phyloP scores from a whole-genome alignment of 2,329 filamentous ascomycete genomes.

The Fusarium staphyleae region DNA sequence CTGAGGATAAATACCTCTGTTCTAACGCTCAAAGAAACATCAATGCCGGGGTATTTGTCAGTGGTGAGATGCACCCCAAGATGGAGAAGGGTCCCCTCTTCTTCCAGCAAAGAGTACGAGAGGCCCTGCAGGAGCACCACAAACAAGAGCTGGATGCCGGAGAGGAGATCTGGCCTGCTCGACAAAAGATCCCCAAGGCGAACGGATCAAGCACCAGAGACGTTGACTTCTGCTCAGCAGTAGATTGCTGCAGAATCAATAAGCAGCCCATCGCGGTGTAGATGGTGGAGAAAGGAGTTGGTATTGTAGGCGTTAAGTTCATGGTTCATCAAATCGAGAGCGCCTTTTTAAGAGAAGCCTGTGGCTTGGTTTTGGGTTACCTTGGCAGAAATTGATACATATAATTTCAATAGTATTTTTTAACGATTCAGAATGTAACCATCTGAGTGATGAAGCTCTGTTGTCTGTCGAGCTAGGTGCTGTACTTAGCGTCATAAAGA shows the following conservation, averaged over 20 bases:
- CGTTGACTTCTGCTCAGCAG: conserved; percentile 45
- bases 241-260: conserved; percentile 45
- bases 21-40: conserved; percentile 66
- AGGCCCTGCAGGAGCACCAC: conserved; percentile 56
- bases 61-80: conserved; percentile 67
- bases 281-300: too few relatives aligned
- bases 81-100: conserved; percentile 66
- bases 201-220: conserved; percentile 37
- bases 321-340: too few relatives aligned
- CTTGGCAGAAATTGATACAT: too few relatives aligned
- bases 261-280: conserved; percentile 33
- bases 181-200: conserved; percentile 44
- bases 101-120: conserved; percentile 61
- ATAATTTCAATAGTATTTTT: too few relatives aligned
- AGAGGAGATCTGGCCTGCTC: conserved; percentile 61
- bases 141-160: conserved; percentile 54
- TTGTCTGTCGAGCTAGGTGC: too few relatives aligned
- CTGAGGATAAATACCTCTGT: conserved; percentile 70
- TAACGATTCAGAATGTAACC: too few relatives aligned
- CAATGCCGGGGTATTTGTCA: conserved; percentile 66
- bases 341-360: too few relatives aligned
- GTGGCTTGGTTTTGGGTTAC: too few relatives aligned
- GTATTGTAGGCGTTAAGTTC: too few relatives aligned
- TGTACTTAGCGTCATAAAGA: too few relatives aligned
- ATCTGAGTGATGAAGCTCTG: too few relatives aligned